These are phyloP conservation scores for Ustilago cynodontis DNA, from an alignment of 1,284 basidiomycete species.

Conservation along the genomic window DNA sequence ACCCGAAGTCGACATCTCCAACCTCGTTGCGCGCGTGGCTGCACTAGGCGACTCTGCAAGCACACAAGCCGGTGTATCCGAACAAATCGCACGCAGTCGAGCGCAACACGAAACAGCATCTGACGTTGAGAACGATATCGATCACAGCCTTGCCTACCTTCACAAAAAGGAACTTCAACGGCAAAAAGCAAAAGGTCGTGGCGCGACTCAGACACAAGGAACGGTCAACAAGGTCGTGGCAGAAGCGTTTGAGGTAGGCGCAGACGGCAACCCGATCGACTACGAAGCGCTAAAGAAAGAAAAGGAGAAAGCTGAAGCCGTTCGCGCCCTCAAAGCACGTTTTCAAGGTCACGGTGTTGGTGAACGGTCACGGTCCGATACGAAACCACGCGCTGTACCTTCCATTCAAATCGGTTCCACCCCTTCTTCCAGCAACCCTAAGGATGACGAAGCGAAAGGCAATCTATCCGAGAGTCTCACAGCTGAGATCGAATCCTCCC, in stretches of 20 bases:
- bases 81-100: conserved; percentile 33
- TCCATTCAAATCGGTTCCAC: conserved; percentile 42
- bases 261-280: conserved; percentile 44
- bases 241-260: conserved; percentile 27
- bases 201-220: background rate
- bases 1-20: conserved; percentile 64
- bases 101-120: conserved; percentile 47
- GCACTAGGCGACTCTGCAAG: conserved; percentile 46
- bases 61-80: conserved; percentile 40
- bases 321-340: conserved; percentile 52
- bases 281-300: conserved; percentile 48
- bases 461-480: conserved; percentile 28
- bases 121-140: conserved; percentile 60
- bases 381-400: conserved; percentile 17
- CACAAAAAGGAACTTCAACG: conserved; percentile 49
- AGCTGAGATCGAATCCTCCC: conserved; percentile 39
- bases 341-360: conserved; percentile 53
- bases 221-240: background rate
- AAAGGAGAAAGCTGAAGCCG: conserved; percentile 62
- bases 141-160: conserved; percentile 55
- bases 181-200: conserved; percentile 41
- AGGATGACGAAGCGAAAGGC: background rate
- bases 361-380: conserved; percentile 26
- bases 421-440: background rate
- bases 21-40: conserved; percentile 55